Evolutionary conservation across 192 early-diverging fungal genomes (phyloP).

Genomic region (Coemansia sp.): DNA sequence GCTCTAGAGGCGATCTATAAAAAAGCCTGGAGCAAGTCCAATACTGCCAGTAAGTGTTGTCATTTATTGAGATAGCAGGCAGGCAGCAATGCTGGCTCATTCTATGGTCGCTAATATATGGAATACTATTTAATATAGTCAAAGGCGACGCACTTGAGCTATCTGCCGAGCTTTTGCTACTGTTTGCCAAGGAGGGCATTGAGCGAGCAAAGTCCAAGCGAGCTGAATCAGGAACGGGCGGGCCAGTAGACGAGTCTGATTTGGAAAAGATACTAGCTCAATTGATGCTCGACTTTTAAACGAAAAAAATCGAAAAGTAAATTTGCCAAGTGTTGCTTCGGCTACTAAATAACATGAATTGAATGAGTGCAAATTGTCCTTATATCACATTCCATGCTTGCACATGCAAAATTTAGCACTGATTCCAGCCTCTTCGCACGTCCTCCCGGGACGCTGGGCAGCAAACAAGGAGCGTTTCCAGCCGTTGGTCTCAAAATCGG

Average conservation of each 20-base stretch:
- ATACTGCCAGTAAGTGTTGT: constrained; percentile 30
- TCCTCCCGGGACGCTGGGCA: constrained; percentile 21
- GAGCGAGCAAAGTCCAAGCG: constrained; percentile 35
- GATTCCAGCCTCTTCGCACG: constrained; percentile 34
- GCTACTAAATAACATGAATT: background rate
- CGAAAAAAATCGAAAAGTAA: background rate
- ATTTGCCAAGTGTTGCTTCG: background rate
- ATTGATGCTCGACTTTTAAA: constrained; percentile 41
- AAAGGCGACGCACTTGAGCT: constrained; percentile 40
- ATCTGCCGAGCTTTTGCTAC: constrained; percentile 23
- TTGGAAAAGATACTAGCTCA: constrained; percentile 49
- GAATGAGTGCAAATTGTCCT: no score
- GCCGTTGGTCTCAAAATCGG: constrained; percentile 9
- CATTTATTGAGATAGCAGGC: background rate
- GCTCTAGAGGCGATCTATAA: constrained; percentile 46
- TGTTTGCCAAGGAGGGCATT: constrained; percentile 42
- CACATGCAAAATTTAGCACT: constrained; percentile 38
- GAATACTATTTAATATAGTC: constrained; percentile 9
- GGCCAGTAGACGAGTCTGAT: constrained; percentile 40
- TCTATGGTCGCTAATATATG: no score
- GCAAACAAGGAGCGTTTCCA: constrained; percentile 33
- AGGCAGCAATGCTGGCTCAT: background rate
- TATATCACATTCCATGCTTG: no score
- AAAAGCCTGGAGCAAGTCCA: constrained; percentile 30
- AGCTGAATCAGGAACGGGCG: constrained; percentile 6